Percentiles rank a stretch among this genome's conserved stretches.
These are phyloP conservation scores for Brettanomyces custersianus DNA, from an alignment of 805 yeast species.

Conservation along the genomic window DNA sequence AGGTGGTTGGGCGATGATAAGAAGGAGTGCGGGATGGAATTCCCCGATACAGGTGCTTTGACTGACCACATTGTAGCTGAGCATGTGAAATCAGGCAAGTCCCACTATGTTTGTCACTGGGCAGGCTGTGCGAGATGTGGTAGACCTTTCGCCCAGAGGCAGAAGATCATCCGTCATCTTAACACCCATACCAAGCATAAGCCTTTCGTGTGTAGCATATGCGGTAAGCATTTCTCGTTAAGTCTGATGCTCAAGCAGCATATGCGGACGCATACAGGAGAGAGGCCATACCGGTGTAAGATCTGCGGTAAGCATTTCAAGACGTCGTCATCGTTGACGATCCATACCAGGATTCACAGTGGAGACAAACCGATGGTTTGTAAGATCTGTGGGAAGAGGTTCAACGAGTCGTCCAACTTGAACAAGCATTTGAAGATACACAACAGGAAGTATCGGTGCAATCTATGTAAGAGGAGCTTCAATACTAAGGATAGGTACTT, in stretches of 20 bases:
- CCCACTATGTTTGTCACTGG: constrained; percentile 71
- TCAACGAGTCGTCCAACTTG: constrained; percentile 83
- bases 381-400: constrained; percentile 71
- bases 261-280: constrained; percentile 79
- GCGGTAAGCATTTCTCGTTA: constrained; percentile 68
- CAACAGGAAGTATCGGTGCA: constrained; percentile 42
- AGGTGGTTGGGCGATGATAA: constrained; percentile 27
- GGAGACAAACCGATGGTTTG: constrained; percentile 85
- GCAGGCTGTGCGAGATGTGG: constrained; percentile 58
- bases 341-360: constrained; percentile 79
- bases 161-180: constrained; percentile 77
- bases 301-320: constrained; percentile 73
- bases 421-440: constrained; percentile 85
- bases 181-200: constrained; percentile 81
- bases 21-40: constrained; percentile 39
- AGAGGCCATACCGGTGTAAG: constrained; percentile 71
- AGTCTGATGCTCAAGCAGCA: constrained; percentile 76
- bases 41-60: constrained; percentile 47
- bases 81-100: constrained; percentile 71
- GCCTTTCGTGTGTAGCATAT: constrained; percentile 65
- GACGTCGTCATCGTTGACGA: constrained; percentile 71
- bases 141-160: constrained; percentile 68
- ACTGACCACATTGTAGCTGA: constrained; percentile 59
- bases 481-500: constrained; percentile 32
- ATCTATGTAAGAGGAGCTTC: constrained; percentile 43